Conservation (phyloP, 1,284 basidiomycete species). For the Flammula alnicola region DNA sequence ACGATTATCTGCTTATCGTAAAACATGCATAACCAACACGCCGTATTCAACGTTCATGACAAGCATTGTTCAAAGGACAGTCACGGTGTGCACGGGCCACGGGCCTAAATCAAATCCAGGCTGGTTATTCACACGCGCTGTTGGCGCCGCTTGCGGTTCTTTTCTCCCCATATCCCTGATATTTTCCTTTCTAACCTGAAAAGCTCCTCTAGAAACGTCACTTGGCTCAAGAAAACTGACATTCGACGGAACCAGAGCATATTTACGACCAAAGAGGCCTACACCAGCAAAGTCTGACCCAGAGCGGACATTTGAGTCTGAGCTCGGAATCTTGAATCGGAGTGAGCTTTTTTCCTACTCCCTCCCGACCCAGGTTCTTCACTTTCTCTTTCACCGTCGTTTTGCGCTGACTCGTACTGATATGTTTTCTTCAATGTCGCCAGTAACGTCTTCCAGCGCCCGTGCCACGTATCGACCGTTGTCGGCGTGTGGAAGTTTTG, state of each 20-base stretch:
- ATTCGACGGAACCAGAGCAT: background rate
- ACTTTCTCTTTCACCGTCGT: conserved; percentile 11
- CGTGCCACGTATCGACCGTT: conserved; percentile 3
- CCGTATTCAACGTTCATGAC: conserved; percentile 2
- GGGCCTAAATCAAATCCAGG: conserved; percentile 24
- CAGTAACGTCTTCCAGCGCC: background rate
- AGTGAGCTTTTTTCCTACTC: conserved; percentile 44
- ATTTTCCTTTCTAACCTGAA: background rate
- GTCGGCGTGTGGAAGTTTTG: background rate
- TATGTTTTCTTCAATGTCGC: background rate
- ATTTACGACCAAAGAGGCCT: background rate
- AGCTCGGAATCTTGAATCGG: conserved; percentile 50
- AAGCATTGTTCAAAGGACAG: conserved; percentile 16
- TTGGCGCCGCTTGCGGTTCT: conserved; percentile 18
- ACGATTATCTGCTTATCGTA: background rate
- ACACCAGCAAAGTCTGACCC: background rate
- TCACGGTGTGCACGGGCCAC: too few relatives aligned
- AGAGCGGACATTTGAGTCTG: conserved; percentile 40
- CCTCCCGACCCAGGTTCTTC: conserved; percentile 10
- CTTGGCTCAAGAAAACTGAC: conserved; percentile 3
- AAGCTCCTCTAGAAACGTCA: background rate
- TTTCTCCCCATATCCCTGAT: conserved; percentile 17
- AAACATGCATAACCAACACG: background rate
- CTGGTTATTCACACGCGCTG: conserved; percentile 29
- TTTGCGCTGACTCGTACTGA: conserved; percentile 3